Base-by-base conservation (phyloP, 2,329 filamentous ascomycete species). In the Trichoderma sp. region DNA sequence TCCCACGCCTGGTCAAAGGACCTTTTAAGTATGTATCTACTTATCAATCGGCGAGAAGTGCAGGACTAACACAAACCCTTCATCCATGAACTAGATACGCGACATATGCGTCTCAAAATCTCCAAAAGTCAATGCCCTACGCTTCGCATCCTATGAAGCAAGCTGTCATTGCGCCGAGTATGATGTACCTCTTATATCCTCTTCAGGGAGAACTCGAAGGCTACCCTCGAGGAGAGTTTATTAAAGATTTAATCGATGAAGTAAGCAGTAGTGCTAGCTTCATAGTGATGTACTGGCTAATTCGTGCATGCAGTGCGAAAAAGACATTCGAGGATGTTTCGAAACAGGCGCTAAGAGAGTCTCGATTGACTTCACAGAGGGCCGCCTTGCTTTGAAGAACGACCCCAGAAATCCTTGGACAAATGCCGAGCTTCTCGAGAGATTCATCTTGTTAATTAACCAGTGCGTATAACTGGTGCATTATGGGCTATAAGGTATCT, bases 341-440 rank as follows among this genome's bases (percentile, higher is more conserved):
- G 60, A 28, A 18, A 32, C 68, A 18, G 70, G 70, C 32, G 70
- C 70, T 10, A 59, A 59, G n/a, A 37, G 70, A 28, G 68, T 71
- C 18, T 68, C 63, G 18, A 68, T 71, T 52, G 68, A 71, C 37
- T 71, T 71, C 37, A 71, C 70, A n/a, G 70, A 71, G 59, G 70
- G 70, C 11, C 59, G 70, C 4, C 64, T 71, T 13, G 70, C 68
- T n/a, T 28, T 64, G 5, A 71, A 65, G 14, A 51, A 68, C 8
- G 68, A 70, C 14, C 52, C 59, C 11, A 51, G 24, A 7, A 59
- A 59, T 13, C 64, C 70, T 11, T 70, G 64, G 64, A 70, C 70
- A 39, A 69, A 66, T 1, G 64, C 52, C 8, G 59, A 64, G 18
- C 64, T 71, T 18, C 68, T 71, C 21, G 51, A 60, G 18, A 54